Base-by-base conservation (phyloP, 495 filamentous ascomycete species). In the Penicillium psychrofluorescens region DNA sequence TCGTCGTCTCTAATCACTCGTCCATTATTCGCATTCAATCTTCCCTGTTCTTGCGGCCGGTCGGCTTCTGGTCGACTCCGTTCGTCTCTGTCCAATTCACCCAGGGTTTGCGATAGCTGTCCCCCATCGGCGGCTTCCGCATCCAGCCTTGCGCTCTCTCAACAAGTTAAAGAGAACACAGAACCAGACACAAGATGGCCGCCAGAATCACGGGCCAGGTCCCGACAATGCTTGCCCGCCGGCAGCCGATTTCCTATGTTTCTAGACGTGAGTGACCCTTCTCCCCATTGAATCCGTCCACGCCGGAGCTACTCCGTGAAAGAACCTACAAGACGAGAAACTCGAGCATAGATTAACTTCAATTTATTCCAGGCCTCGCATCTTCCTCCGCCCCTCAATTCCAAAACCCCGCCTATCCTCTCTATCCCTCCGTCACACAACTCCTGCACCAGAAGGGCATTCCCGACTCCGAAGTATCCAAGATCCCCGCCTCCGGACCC, bases 401-500 rank as follows among this genome's bases (percentile, higher is more conserved):
- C n/a, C 74, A 76, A 43, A 85, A 83, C 58, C 81, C 84, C 61
- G 84, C 69, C 44, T 86, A 87, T 62, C 87, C 88, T 14, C 79
- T 92, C 36, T 86, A 88, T 53, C 92, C 92, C 15, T 92, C 92
- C 11, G 90, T 98, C 34, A 70, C 69, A 55, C 80, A 85, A 51
- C 75, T 97, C 33, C 76, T 98, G 35, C 82, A 85, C 62, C 72
- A 83, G 59, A 80, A 92, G 54, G 79, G 78, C 44, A 64, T 97
- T 27, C 72, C 84, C 35, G 73, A 79, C 38, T 81, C 81, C 16
- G 86, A 85, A 47, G 66, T 84, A 28, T 74, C 82, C 61, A 81
- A 85, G 56, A 96, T 98, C 59, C 85, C 80, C 14, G 81, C 88
- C 8, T 90, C 84, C 27, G 92, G 92, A 11, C 92, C 92, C 30